phyloP scores from a whole-genome alignment of 192 early-diverging fungal species.

The Backusella mclennaniae region DNA sequence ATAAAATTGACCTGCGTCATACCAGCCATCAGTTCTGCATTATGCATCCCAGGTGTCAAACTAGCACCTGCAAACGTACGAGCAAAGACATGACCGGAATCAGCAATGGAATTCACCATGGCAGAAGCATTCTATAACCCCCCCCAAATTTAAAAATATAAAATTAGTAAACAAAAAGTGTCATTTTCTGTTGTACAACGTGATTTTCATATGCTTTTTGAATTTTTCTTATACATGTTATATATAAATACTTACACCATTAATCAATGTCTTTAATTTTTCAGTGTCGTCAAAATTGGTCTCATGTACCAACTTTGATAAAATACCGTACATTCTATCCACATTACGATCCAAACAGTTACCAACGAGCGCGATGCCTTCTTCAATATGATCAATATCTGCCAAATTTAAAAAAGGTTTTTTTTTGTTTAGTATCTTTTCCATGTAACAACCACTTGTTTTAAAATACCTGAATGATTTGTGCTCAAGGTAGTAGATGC shows the following conservation, averaged over 20 bases:
- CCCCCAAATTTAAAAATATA: not conserved
- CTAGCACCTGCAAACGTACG: conserved; percentile 66
- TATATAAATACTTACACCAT: conserved; percentile 40
- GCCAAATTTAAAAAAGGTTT: no score
- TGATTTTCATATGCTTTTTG: conserved; percentile 4
- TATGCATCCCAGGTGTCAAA: conserved; percentile 52
- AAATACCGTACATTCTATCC: conserved; percentile 67
- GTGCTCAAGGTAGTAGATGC: conserved; percentile 65
- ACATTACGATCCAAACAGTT: conserved; percentile 77
- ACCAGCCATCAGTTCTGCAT: conserved; percentile 50
- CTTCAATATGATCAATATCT: conserved; percentile 41
- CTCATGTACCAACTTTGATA: conserved; percentile 67
- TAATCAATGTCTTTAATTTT: conserved; percentile 75
- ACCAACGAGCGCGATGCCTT: conserved; percentile 59
- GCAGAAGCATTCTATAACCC: conserved; percentile 58
- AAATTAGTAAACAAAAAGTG: not conserved
- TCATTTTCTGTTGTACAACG: conserved; percentile 7
- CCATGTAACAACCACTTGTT: not conserved
- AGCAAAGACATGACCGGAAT: conserved; percentile 82
- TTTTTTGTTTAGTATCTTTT: no score
- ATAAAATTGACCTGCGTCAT: conserved; percentile 82
- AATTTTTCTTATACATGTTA: not conserved
- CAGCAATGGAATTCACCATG: conserved; percentile 77
- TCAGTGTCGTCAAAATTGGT: conserved; percentile 72
- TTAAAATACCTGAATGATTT: conserved; percentile 49